Evolutionary conservation across 2,329 filamentous ascomycete species (phyloP), one percentile per base, ranked within the genome.

Genomic region (Claviceps africana): DNA sequence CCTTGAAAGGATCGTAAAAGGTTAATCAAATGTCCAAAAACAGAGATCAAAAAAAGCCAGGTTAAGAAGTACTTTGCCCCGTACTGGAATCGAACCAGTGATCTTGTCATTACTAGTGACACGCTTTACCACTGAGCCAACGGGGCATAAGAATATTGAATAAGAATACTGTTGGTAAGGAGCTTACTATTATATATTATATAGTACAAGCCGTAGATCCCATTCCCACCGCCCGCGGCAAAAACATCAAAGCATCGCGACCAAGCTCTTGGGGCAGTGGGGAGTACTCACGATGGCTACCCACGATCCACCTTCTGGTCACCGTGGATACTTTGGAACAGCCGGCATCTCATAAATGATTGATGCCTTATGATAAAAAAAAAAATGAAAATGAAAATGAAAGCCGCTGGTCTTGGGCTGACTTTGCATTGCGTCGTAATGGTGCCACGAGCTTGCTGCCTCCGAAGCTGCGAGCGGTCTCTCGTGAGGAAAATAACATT

Each of bases 81-180:
- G 56, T 61, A 59, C 57, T 57, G 57, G 60, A 61, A 60, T 62
- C 59, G 60, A 62, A 61, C 60, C 57, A 57, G 56, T 59, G 60
- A 61, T 60, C 60, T 62, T 59, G 55, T 62, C 60, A 62, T 62
- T 62, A 62, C 60, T 62, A 62, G 60, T 62, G 60, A 62, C 55
- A 59, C 60, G 60, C 60, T 61, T 57, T 62, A 62, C 60, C 60
- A 61, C 60, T 62, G 56, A 61, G 60, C 60, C 59, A 62, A 61
- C 56, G 56, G 56, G 60, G 60, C 60, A 45, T 25, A 25, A 25
- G 25, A 9, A 28, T 35, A 37, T 13, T 47, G 40, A 7, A 6
- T 13, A 4, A 1, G 2, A 9, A 3, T 6, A 17, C 17, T 28
- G 49, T 55, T 33, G 22, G 47, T 5, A 19, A 2, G 2, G 11